Base-by-base conservation (phyloP, 345 rosid genomes). In the Arabidopsis suecica region DNA sequence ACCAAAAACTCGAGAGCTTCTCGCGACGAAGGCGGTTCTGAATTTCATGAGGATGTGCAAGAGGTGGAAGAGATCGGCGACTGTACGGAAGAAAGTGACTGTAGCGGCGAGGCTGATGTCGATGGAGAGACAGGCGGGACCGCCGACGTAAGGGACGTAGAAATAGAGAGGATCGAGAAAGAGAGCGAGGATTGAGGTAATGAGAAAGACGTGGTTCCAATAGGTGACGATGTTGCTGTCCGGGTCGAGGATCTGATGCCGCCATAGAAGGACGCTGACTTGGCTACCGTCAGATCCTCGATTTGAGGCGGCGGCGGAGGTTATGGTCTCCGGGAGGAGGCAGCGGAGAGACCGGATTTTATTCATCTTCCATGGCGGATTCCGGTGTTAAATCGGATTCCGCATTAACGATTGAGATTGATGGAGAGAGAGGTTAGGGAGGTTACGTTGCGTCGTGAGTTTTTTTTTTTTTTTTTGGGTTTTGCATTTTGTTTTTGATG, bases 111-210 rank as follows among this genome's bases (percentile, higher is more conserved):
- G 88, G 2, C 20, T 1, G 48, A 54, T 59, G 78, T 95, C 94
- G 5, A 79, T 69, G 20, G 75, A 37, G 72, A 89, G 73, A 65
- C 98, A 95, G 1, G 84, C 89, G 12, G 80, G 79, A 2, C 87
- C 87, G 0, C 85, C 86, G 22, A 88, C 83, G 48, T 71, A 82
- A 22, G 97, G 93, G 12, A 90, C 82, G 78, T 78, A 90, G 80
- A 90, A 90, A 77, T 86, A 95, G 57, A 95, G 80, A 36, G 97
- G 99, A 67, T 90, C 97, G 60, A 95, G 79, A 90, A 95, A 92
- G 64, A 95, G 93, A 2, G 98, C 88, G 40, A 92, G 57, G 67
- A 95, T 85, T 53, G 86, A 87, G 54, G 91, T 85, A 32, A 83
- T 11, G 65, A 95, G 89, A 79, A 95, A 95, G 69, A 95, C 82